Percentiles rank a stretch among this genome's conserved stretches.
These are phyloP conservation scores for Aureobasidium sp. DNA, from an alignment of 2,329 filamentous ascomycete species.

Conservation along the genomic window DNA sequence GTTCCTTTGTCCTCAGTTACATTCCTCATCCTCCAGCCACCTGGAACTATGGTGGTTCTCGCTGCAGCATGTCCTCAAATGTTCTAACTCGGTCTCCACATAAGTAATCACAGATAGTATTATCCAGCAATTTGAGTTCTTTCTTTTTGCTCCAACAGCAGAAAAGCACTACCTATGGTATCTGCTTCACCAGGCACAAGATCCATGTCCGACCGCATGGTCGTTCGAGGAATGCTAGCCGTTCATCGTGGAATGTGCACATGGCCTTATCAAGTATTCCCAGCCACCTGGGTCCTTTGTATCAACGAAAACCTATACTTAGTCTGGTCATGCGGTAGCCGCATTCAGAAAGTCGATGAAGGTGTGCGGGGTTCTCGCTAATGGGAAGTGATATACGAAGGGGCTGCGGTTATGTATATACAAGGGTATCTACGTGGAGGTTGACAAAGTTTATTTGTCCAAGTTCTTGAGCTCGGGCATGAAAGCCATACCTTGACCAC, in stretches of 20 bases:
- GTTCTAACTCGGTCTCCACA: background rate
- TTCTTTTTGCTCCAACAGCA: background rate
- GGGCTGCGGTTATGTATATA: background rate
- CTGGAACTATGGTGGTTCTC: background rate
- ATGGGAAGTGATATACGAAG: background rate
- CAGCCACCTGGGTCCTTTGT: background rate
- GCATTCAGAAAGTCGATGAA: background rate
- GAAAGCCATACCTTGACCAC: slow-evolving; percentile 37
- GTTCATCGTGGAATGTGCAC: background rate
- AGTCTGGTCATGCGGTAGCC: background rate
- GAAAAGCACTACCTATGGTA: background rate
- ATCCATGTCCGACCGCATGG: background rate
- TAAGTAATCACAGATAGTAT: background rate
- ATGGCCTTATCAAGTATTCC: background rate
- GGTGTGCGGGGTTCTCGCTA: background rate
- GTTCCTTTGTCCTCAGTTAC: background rate
- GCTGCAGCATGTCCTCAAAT: background rate
- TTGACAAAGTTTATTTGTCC: slow-evolving; percentile 22
- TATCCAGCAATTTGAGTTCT: too few relatives aligned
- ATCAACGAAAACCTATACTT: background rate
- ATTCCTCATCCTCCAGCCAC: background rate
- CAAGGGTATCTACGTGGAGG: background rate
- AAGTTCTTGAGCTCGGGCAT: slow-evolving; percentile 44
- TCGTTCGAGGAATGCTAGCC: background rate
- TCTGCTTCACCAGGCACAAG: background rate